Conservation (phyloP, 2,329 filamentous ascomycete species). For the Sporothrix luriei region DNA sequence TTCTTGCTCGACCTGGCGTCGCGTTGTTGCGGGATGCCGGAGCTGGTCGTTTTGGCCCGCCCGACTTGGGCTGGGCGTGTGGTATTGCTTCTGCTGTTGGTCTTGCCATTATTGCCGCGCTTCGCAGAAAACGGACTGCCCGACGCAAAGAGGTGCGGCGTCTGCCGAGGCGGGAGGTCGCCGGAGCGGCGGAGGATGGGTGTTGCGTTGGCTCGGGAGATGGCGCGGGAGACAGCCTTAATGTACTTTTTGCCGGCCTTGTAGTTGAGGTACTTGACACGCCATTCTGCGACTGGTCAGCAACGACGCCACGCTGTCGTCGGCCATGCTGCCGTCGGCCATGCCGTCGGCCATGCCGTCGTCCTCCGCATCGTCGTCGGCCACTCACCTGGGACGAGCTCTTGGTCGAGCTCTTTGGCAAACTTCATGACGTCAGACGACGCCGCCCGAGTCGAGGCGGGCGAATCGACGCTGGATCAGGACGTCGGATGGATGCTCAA, state of each 20-base stretch:
- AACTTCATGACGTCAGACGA: slow-evolving; percentile 58
- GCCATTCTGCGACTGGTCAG: slow-evolving; percentile 68
- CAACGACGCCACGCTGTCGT: background rate
- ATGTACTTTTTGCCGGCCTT: slow-evolving; percentile 94
- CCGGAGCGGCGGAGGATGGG: slow-evolving; percentile 46
- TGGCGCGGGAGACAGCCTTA: slow-evolving; percentile 75
- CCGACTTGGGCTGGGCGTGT: slow-evolving; percentile 35
- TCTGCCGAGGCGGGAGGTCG: slow-evolving; percentile 43
- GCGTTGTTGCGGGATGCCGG: background rate
- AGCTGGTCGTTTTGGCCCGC: slow-evolving; percentile 30
- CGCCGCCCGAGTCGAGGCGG: slow-evolving; percentile 5
- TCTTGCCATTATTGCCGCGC: slow-evolving; percentile 14
- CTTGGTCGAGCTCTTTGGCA: slow-evolving; percentile 78
- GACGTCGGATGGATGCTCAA: background rate
- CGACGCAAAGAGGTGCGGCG: slow-evolving; percentile 37
- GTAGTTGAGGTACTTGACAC: slow-evolving; percentile 91
- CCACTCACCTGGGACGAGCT: slow-evolving; percentile 75
- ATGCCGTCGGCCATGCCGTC: background rate
- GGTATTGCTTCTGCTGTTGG: background rate
- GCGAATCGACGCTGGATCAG: background rate
- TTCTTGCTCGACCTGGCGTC: slow-evolving; percentile 22
- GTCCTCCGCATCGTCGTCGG: background rate
- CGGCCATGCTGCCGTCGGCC: background rate
- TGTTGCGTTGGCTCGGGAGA: slow-evolving; percentile 62
- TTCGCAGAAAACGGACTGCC: slow-evolving; percentile 38